Percentiles rank a stretch among this genome's conserved stretches.
These are phyloP conservation scores for Phallus indusiatus DNA, from an alignment of 768 basidiomycete genomes.

Conservation along the genomic window DNA sequence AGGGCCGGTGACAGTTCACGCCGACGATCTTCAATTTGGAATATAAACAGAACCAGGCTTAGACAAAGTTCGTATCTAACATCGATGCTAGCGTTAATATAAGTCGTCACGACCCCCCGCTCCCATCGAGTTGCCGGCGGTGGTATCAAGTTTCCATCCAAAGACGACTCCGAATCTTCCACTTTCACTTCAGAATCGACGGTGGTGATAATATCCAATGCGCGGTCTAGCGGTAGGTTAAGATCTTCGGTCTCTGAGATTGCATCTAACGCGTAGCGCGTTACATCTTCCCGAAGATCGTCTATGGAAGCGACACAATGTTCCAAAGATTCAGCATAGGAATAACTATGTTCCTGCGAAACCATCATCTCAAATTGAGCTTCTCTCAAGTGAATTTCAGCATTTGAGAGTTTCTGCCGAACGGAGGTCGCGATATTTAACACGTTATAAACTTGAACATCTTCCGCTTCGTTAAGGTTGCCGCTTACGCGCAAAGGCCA, in stretches of 20 bases:
- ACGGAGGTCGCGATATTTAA: slow-evolving; percentile 57
- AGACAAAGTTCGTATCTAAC: slow-evolving; percentile 72
- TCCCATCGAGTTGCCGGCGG: slow-evolving; percentile 35
- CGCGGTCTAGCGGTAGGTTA: slow-evolving; percentile 47
- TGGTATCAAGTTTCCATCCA: slow-evolving; percentile 41
- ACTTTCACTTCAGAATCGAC: slow-evolving; percentile 62
- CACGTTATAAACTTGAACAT: slow-evolving; percentile 35
- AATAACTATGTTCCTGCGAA: slow-evolving; percentile 71
- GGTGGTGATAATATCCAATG: slow-evolving; percentile 63
- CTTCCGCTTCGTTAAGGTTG: slow-evolving; percentile 25
- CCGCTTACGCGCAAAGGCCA: slow-evolving; percentile 50
- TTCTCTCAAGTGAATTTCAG: slow-evolving; percentile 48
- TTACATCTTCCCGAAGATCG: slow-evolving; percentile 2
- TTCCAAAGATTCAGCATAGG: slow-evolving; percentile 49
- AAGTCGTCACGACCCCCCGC: slow-evolving; percentile 54
- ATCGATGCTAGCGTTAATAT: slow-evolving; percentile 50
- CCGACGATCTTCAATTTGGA: slow-evolving; percentile 62
- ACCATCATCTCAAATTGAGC: slow-evolving; percentile 49
- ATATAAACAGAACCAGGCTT: slow-evolving; percentile 53
- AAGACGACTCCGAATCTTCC: slow-evolving; percentile 56
- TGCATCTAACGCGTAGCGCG: slow-evolving; percentile 18
- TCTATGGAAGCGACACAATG: slow-evolving; percentile 1
- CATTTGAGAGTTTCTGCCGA: slow-evolving; percentile 49
- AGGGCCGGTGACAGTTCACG: slow-evolving; percentile 53
- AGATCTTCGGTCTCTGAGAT: slow-evolving; percentile 30